Base-by-base conservation (phyloP, 192 early-diverging fungal species). In the Mortierella claussenii region DNA sequence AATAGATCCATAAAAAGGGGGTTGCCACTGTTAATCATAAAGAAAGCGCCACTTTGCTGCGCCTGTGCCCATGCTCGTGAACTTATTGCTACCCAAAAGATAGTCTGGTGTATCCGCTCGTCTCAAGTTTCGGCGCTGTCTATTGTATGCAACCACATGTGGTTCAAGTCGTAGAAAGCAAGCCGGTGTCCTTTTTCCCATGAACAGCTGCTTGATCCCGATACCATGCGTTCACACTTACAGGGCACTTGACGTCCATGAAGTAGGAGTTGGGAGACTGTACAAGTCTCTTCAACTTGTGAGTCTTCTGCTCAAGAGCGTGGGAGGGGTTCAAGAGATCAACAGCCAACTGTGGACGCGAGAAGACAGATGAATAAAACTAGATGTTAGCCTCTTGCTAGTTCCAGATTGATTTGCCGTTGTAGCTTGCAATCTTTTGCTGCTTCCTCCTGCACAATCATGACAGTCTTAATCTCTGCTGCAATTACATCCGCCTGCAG, bases 241-340 rank as follows among this genome's bases (percentile, higher is more conserved):
- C 73, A 76, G 92, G 86, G 90, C 94, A 96, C 87, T 96, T 96
- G 57, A 97, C 95, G 71, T 97, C 96, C 94, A 97, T 97, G 83
- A 97, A 97, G 91, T 91, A 97, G 43, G 96, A 96, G 91, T 97
- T 94, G 69, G 95, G 95, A 83, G 88, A 90, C 88, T 95, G 96
- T 81, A 97, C 96, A 55, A 96, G 86, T 83, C 96, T 90, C 90
- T 97, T 97, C 68, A 97, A 92, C 88, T 97, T 97, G 92, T 97
- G 94, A 75, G 85, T 81, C 78, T 89, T 89, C 83, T 88, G 87
- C 88, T 97, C 91, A 81, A 80, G 82, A 75, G 89, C 87, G 60
- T 88, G 83, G 71, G 88, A 86, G 48, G 95, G 95, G 90, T 95
- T 95, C 57, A 97, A 90, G 82, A 97, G 93, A 86, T 97, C 95